A percentile compares a stretch with the other conserved stretches of the same genome.
Evolutionary conservation across 768 basidiomycete genomes (phyloP).

Genomic region (Phylloporus rhodoxanthus): DNA sequence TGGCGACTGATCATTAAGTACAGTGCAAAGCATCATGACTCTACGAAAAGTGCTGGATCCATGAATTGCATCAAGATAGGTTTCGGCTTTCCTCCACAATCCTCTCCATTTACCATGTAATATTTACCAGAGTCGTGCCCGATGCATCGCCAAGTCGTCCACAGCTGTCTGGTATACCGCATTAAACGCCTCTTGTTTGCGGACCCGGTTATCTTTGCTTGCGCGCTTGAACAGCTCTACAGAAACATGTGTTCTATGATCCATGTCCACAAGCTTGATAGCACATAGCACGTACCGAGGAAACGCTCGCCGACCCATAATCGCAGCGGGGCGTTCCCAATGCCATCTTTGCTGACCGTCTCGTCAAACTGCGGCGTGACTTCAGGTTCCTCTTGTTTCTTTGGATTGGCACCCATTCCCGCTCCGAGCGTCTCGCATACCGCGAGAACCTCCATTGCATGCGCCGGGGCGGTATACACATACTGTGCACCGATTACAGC

Average conservation of each 20-base stretch:
- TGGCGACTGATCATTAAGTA: not conserved
- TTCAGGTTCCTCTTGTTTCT: constrained; percentile 6
- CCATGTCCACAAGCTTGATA: not conserved
- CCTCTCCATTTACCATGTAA: not conserved
- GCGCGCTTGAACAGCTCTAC: constrained; percentile 55
- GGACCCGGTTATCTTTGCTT: constrained; percentile 43
- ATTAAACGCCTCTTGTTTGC: constrained; percentile 45
- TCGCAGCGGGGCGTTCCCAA: constrained; percentile 61
- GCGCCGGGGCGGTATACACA: constrained; percentile 61
- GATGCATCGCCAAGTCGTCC: constrained; percentile 14
- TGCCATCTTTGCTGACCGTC: constrained; percentile 22
- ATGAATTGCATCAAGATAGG: not conserved
- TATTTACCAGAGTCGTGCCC: constrained; percentile 15
- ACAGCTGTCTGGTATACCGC: constrained; percentile 23
- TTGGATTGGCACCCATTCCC: constrained; percentile 49
- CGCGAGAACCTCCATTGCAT: constrained; percentile 59
- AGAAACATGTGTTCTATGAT: not conserved
- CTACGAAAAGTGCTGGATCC: not conserved
- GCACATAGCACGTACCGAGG: constrained; percentile 39
- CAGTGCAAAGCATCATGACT: not conserved
- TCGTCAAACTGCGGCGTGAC: not conserved
- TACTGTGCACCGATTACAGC: constrained; percentile 68
- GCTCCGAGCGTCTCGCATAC: constrained; percentile 67
- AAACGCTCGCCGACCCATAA: constrained; percentile 71
- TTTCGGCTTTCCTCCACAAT: too few species aligned